phyloP scores from a whole-genome alignment of 2,329 filamentous ascomycete species.

The Penicillium sp. region DNA sequence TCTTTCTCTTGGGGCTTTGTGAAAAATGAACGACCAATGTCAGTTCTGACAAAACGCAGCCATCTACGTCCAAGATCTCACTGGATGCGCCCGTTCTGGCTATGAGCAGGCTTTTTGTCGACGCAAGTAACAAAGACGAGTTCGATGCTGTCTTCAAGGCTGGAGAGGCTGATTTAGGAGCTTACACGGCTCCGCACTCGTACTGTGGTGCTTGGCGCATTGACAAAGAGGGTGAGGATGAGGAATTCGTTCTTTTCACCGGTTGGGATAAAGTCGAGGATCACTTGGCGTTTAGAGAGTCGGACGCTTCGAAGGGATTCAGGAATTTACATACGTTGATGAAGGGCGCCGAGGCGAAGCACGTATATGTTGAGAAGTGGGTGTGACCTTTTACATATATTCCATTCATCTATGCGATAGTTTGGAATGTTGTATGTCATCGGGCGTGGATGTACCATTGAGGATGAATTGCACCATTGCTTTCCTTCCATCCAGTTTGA shows the following conservation, averaged over 20 bases:
- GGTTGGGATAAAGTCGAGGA: conserved; percentile 41
- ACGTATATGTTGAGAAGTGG: conserved; percentile 23
- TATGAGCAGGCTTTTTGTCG: conserved; percentile 38
- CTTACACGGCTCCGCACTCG: conserved; percentile 27
- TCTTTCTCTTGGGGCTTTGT: not conserved
- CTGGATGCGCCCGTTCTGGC: conserved; percentile 32
- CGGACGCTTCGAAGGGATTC: conserved; percentile 34
- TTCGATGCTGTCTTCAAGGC: conserved; percentile 32
- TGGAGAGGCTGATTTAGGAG: conserved; percentile 28
- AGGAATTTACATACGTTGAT: conserved; percentile 23
- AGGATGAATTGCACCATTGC: conserved; percentile 36
- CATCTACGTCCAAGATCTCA: conserved; percentile 22
- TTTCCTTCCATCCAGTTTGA: conserved; percentile 44
- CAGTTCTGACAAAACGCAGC: not conserved
- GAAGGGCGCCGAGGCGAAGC: conserved; percentile 30
- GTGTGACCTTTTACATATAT: conserved; percentile 1
- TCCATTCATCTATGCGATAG: not conserved
- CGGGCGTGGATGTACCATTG: not conserved
- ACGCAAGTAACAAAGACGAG: conserved; percentile 14
- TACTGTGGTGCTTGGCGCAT: conserved; percentile 43
- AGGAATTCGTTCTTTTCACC: conserved; percentile 46
- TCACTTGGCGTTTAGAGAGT: conserved; percentile 36
- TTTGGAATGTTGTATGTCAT: not conserved
- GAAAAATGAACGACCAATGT: not conserved
- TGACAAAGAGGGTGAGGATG: conserved; percentile 35